phyloP scores from a whole-genome alignment of 2,329 filamentous ascomycete species.

The Colletotrichum salicis region DNA sequence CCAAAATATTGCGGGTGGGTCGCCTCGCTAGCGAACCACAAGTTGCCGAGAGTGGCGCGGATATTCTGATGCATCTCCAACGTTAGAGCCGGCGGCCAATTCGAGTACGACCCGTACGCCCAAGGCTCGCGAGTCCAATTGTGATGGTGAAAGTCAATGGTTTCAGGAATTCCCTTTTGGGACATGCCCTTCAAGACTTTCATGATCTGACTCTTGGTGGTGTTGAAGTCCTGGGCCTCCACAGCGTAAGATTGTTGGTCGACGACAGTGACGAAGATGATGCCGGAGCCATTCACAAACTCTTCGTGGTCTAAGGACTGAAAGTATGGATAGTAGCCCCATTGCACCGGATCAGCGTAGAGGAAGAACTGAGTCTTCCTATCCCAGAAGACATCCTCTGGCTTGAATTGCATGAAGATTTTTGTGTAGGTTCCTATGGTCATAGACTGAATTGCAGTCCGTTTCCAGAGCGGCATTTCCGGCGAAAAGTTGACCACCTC shows the following conservation, averaged over 20 bases:
- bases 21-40: conserved; percentile 75
- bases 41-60: conserved; percentile 68
- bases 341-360: conserved; percentile 53
- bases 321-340: conserved; percentile 66
- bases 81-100: conserved; percentile 73
- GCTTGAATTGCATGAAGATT: conserved; percentile 75
- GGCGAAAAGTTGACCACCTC: conserved; percentile 68
- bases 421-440: conserved; percentile 79
- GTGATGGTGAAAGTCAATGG: conserved; percentile 69
- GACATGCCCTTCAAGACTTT: conserved; percentile 71
- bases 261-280: conserved; percentile 73
- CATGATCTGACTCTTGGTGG: conserved; percentile 67
- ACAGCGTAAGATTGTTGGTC: conserved; percentile 65
- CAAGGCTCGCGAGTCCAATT: conserved; percentile 61
- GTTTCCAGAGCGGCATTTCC: conserved; percentile 71
- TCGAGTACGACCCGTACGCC: conserved; percentile 72
- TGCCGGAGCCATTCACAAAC: conserved; percentile 70
- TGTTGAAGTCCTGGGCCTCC: conserved; percentile 68
- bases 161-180: conserved; percentile 65
- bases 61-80: conserved; percentile 75
- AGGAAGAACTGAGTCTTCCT: conserved; percentile 55
- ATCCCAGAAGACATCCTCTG: conserved; percentile 70
- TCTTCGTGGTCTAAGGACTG: conserved; percentile 69
- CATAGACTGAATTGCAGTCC: conserved; percentile 70
- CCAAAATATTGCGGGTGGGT: conserved; percentile 73